Conservation (phyloP, 805 yeast species). For the Wickerhamomyces silvicola region DNA sequence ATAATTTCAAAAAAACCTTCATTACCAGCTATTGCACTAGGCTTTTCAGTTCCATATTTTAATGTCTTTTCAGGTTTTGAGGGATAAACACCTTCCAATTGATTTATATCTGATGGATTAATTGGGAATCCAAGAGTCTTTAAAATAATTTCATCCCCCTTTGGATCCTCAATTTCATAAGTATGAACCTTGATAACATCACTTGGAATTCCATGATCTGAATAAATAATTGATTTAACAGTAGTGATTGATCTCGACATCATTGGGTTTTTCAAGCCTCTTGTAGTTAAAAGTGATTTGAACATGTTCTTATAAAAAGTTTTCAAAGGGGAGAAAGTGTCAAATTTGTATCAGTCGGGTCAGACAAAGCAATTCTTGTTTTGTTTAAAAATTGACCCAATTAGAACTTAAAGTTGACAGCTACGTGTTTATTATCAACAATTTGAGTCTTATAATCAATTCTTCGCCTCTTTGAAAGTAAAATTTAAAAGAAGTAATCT, state of each 20-base stretch:
- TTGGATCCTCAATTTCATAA: conserved; percentile 43
- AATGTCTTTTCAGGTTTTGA: conserved; percentile 53
- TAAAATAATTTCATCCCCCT: conserved; percentile 46
- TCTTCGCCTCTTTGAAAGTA: too few relatives aligned
- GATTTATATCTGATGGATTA: conserved; percentile 87
- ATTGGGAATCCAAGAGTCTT: conserved; percentile 75
- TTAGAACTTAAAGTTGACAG: too few relatives aligned
- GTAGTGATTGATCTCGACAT: conserved; percentile 25
- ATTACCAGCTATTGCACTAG: conserved; percentile 85
- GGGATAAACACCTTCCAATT: conserved; percentile 81
- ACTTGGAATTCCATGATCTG: conserved; percentile 60
- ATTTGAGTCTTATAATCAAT: too few relatives aligned
- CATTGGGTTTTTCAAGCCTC: too few relatives aligned
- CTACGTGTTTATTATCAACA: too few relatives aligned
- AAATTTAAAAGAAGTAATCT: too few relatives aligned
- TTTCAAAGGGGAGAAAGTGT: too few relatives aligned
- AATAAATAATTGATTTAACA: conserved; percentile 62
- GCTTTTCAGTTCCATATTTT: conserved; percentile 51
- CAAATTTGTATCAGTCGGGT: too few relatives aligned
- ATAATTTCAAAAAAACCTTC: conserved; percentile 88
- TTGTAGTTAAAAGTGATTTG: too few relatives aligned
- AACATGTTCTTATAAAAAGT: too few relatives aligned
- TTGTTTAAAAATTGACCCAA: too few relatives aligned
- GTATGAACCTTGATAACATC: conserved; percentile 48
- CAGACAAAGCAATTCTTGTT: too few relatives aligned